Base-by-base conservation (phyloP, 1,139 yeast genomes). In the Blastobotrys elegans region DNA sequence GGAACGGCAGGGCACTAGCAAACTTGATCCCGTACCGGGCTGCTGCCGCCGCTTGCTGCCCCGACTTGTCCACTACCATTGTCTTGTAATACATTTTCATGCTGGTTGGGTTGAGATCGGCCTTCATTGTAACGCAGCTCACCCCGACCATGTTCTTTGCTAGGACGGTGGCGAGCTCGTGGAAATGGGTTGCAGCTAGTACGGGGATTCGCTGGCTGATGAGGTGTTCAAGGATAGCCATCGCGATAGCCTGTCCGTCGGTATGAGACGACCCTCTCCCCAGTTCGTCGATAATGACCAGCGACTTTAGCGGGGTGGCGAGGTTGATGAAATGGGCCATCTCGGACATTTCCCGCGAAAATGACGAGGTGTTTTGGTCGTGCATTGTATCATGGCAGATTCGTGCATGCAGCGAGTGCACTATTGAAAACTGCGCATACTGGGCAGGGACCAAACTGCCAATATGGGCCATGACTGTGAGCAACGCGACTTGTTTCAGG, bases 401-500 rank as follows among this genome's bases (percentile, higher is more conserved):
- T 37, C 71, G 56, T 3, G 68, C 62, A 46, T 52, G 59, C 0
- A 83, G 70, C 2, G 79, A 72, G 56, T 79, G 82, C 53, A 82
- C 76, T 0, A 81, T 68, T 0, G 88, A 83, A 46, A 83, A 54
- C 4, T 59, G 60, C 1, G 83, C 84, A 69, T 74, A 33, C 62
- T 55, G 52, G 1, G 71, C 70, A n/a, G 98, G 98, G 22, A 92
- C 81, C 62, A 84, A 90, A 56, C 84, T 78, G 0, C 98, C 98
- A 24, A 87, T 82, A 59, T 90, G 98, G 0, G 96, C 95, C 56
- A 90, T 61, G 7, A 92, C 82, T 0, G 81, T 82, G 41, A 88
- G 84, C n/a, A 89, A 66, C 0, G 97, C 97, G 61, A 84, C 85
- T 56, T 90, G 97, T 43, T 97, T 74, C 43, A 92, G 67, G 59